Evolutionary conservation across 2,329 filamentous ascomycete species (phyloP), one percentile per base, ranked within the genome.

Genomic region (Diaporthe velutina): DNA sequence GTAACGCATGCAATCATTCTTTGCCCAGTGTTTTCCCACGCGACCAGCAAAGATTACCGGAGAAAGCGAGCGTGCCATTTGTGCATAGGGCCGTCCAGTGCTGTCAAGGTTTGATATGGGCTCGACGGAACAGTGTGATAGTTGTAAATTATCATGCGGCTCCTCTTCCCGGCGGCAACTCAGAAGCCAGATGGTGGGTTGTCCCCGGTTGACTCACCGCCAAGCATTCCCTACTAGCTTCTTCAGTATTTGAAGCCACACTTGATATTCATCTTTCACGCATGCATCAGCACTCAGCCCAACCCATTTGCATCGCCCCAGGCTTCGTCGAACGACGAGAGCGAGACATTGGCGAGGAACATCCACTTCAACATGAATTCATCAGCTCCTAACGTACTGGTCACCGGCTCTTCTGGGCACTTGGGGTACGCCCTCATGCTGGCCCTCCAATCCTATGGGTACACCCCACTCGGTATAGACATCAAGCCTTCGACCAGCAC

Each of bases 341-440:
- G 5, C 6, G 22, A 67, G 3, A n/a, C 13, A 5, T 22, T 28
- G 15, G 48, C 19, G 25, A 17, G 38, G 25, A 10, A 38, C 2
- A 6, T 2, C 2, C 13, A 8, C 4, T 5, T 28, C 50, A 25
- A 54, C 9, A 73, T 73, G 71, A 12, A 50, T 15, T 15, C 28
- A 25, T 17, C 38, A n/a, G n/a, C 35, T 4, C 73, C 80, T 71
- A 76, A 83, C 75, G 82, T 87, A 52, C 85, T 88, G 22, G 84
- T 88, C 50, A 88, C 86, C 22, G 86, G 86, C 76, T 85, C 86
- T 0, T 82, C 86, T 0, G 86, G 86, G 71, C 86, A 88, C 71
- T 83, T 88, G 13, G 86, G 86, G 76, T 82, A 82, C 1, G 86
- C 86, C 28, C 81, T 88, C 0, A 86, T 88, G 85, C 83, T 87